Conservation (phyloP, 2,329 filamentous ascomycete species). For the Aspergillus hiratsukae region DNA sequence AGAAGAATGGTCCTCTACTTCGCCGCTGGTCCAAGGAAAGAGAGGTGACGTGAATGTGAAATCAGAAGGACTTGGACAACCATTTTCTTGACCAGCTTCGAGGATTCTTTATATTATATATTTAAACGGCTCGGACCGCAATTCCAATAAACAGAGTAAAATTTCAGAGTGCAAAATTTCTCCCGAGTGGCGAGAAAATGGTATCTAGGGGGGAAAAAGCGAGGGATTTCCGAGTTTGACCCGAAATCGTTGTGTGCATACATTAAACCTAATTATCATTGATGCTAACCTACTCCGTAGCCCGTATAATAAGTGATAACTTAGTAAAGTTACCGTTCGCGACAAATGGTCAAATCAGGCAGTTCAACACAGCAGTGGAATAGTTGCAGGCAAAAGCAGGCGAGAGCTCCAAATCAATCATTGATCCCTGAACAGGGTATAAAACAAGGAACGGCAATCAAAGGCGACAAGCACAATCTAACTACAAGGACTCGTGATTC, state of each 20-base stretch:
- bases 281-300: neutral
- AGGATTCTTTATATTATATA: neutral
- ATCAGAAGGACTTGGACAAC: neutral
- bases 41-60: neutral
- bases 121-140: neutral
- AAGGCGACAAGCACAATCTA: neutral
- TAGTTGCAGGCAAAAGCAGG: neutral
- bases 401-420: neutral
- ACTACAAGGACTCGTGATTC: neutral
- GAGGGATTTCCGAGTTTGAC: neutral
- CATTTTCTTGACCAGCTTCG: neutral
- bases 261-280: neutral
- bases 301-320: neutral
- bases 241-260: neutral
- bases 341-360: neutral
- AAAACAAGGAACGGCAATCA: neutral
- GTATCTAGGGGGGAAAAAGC: neutral
- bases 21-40: neutral
- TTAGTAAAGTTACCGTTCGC: neutral
- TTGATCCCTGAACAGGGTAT: neutral
- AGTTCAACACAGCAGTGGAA: neutral
- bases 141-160: neutral
- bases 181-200: neutral
- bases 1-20: neutral
- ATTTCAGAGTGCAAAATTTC: neutral